Evolutionary conservation across 2,329 filamentous ascomycete species (phyloP), one percentile per base, ranked within the genome.

Genomic region (Lecanosticta acicola): DNA sequence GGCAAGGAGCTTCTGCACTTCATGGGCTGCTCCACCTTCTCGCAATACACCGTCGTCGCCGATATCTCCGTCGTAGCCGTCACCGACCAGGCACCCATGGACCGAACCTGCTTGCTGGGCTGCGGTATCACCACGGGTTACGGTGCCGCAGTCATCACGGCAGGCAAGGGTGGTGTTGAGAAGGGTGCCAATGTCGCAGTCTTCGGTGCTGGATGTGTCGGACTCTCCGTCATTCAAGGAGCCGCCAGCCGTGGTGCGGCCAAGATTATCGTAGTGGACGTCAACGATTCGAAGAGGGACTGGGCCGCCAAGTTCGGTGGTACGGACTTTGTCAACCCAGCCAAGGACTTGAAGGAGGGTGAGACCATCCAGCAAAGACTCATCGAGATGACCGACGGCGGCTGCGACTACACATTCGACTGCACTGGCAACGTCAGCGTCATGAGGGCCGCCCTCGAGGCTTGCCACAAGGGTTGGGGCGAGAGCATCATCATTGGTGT

Each of bases 71-170:
- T 96, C 47, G 93, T 98, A 20, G 85, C 90, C 53, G 89, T 98
- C 59, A 90, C 90, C 60, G 79, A 81, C 50, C 83, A 94, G 61
- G 93, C 93, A 11, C 86, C 88, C 51, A 94, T 96, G 82, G 93
- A 98, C 77, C 83, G 88, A 57, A 94, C 90, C 41, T 98, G 93
- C 71, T 74, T 98, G 70, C 81, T 98, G 43, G 93, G 93, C 65
- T 98, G 93, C 70, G 93, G 93, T 69, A 97, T 98, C 75, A 98
- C 93, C 52, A 98, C 93, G 29, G 93, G 93, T 32, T 98, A 97
- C 74, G 93, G 93, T 61, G 93, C 93, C 10, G 93, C 93, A 40
- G 83, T 87, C 56, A 91, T 95, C 65, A 97, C 91, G 3, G 93
- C 93, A 59, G 86, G 85, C 58, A 59, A 61, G 45, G 59, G 57